Conservation (phyloP, 345 rosid genomes). For the Crucihimalaya himalaica region DNA sequence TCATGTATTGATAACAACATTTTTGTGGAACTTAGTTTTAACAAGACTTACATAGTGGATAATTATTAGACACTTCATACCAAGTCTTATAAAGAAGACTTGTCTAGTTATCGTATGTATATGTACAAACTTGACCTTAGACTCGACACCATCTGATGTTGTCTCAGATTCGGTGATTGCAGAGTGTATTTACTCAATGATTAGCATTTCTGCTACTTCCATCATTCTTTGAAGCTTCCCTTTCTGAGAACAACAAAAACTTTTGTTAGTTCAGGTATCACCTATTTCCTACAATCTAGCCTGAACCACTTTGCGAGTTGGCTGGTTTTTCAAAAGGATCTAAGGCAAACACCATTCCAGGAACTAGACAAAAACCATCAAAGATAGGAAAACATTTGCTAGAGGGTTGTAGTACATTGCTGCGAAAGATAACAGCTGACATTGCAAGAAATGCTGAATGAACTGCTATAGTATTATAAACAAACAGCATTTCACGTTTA, state of each 20-base stretch:
- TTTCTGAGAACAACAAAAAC: constrained; percentile 6
- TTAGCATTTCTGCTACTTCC: constrained; percentile 36
- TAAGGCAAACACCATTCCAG: not conserved
- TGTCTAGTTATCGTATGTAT: constrained; percentile 15
- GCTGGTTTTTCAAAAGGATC: not conserved
- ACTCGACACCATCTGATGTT: not conserved
- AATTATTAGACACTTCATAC: constrained; percentile 16
- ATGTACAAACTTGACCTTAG: constrained; percentile 34
- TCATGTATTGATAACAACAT: not conserved
- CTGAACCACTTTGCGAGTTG: not conserved
- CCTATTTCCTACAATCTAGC: not conserved
- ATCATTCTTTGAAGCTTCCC: constrained; percentile 26
- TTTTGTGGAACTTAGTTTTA: constrained; percentile 22
- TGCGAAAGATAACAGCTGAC: not conserved
- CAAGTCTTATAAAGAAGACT: not conserved
- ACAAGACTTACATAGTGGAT: constrained; percentile 24
- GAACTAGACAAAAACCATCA: not conserved
- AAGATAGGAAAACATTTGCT: not conserved
- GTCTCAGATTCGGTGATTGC: not conserved
- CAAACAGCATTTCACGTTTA: not conserved
- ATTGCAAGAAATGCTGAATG: not conserved
- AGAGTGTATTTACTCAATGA: constrained; percentile 32
- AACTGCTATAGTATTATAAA: not conserved
- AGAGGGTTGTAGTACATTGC: not conserved
- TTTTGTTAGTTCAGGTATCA: constrained; percentile 9